Conservation (phyloP, 495 filamentous ascomycete genomes). For the Tuber borchii region DNA sequence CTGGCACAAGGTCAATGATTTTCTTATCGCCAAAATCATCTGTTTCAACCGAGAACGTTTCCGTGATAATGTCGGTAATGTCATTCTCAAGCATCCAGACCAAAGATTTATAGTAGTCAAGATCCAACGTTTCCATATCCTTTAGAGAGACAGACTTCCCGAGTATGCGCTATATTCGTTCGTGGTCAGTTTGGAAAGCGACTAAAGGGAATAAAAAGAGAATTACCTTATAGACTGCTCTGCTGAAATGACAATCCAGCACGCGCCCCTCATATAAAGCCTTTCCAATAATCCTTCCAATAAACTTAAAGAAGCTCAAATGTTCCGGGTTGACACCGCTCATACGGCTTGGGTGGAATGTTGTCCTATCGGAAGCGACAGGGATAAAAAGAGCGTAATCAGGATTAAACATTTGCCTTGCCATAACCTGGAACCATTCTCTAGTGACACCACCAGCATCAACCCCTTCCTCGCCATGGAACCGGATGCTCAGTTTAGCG, state of each 20-base stretch:
- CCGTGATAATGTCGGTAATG: constrained; percentile 97
- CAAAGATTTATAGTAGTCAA: constrained; percentile 98
- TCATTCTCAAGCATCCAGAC: constrained; percentile 98
- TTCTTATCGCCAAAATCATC: constrained; percentile 86
- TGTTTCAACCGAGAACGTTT: constrained; percentile 89
- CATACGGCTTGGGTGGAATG: constrained; percentile 93
- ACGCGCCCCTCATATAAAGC: constrained; percentile 93
- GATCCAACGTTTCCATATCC: constrained; percentile 98
- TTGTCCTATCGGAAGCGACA: constrained; percentile 95
- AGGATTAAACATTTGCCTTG: constrained; percentile 97
- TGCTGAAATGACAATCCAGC: constrained; percentile 96
- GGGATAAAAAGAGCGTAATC: constrained; percentile 95
- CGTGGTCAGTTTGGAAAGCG: constrained; percentile 13
- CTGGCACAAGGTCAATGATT: constrained; percentile 76
- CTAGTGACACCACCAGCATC: constrained; percentile 96
- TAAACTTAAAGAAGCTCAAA: constrained; percentile 98
- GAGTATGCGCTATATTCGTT: constrained; percentile 58
- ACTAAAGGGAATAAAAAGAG: constrained; percentile 1
- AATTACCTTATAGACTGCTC: constrained; percentile 80
- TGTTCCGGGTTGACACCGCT: constrained; percentile 94
- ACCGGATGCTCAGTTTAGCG: constrained; percentile 93
- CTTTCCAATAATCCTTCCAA: constrained; percentile 96
- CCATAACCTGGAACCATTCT: constrained; percentile 98
- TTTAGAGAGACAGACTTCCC: constrained; percentile 93
- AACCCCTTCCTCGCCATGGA: constrained; percentile 95